These are phyloP conservation scores for Hymenoscyphus occultus DNA, from an alignment of 2,329 filamentous ascomycete genomes.

Conservation along the genomic window DNA sequence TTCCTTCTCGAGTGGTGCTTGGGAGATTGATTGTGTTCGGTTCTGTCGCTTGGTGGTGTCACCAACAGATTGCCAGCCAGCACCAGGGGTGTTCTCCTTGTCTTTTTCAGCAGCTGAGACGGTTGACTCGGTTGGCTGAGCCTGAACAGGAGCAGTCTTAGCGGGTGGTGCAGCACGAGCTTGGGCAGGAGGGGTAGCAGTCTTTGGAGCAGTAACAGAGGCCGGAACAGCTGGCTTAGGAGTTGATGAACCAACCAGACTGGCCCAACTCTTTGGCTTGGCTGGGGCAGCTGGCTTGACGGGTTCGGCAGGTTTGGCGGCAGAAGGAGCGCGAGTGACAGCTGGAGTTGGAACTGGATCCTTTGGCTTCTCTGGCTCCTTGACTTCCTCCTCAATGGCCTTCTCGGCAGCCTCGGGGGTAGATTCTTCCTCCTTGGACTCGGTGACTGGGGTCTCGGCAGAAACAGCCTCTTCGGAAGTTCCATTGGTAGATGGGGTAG, in stretches of 20 bases:
- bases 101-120: conserved; percentile 35
- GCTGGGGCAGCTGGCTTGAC: conserved; percentile 52
- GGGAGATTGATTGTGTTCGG: conserved; percentile 63
- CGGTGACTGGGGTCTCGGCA: conserved; percentile 28
- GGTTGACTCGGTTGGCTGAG: conserved; percentile 49
- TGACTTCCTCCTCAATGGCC: conserved; percentile 52
- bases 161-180: conserved; percentile 46
- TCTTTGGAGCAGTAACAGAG: conserved; percentile 46
- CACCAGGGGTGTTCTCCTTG: conserved; percentile 37
- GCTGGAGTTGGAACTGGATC: conserved; percentile 56
- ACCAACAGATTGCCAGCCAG: conserved; percentile 85
- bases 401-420: conserved; percentile 51
- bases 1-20: conserved; percentile 63
- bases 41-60: conserved; percentile 82
- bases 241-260: conserved; percentile 48
- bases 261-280: conserved; percentile 75
- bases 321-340: conserved; percentile 38
- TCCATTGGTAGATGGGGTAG: conserved; percentile 44
- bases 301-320: conserved; percentile 44
- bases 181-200: conserved; percentile 53
- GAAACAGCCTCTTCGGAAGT: conserved; percentile 37
- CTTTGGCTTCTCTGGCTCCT: conserved; percentile 65
- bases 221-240: conserved; percentile 55
- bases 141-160: conserved; percentile 41
- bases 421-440: conserved; percentile 36